A percentile compares a stretch with the other conserved stretches of the same genome.
phyloP scores from a whole-genome alignment of 2,329 filamentous ascomycete genomes.

The Colletotrichum melonis region DNA sequence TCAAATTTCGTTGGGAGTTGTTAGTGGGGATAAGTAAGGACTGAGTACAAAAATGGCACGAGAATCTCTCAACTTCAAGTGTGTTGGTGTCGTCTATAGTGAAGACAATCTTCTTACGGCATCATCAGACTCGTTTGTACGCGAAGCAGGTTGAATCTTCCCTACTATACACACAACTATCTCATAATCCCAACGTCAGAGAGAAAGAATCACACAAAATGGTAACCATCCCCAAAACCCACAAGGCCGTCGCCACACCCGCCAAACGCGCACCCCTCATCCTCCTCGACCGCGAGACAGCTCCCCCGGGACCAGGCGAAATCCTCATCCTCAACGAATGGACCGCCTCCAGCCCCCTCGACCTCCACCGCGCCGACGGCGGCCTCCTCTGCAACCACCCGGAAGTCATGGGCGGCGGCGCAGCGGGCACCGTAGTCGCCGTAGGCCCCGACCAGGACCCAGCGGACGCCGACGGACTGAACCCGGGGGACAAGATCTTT shows the following conservation, averaged over 20 bases:
- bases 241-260: slow-evolving; percentile 41
- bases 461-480: slow-evolving; percentile 42
- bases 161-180: not conserved
- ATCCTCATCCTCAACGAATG: slow-evolving; percentile 68
- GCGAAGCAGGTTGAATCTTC: not conserved
- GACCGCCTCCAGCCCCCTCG: slow-evolving; percentile 70
- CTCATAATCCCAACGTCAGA: not conserved
- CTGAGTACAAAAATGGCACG: not conserved
- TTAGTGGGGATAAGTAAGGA: not conserved
- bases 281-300: slow-evolving; percentile 40
- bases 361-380: slow-evolving; percentile 71
- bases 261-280: slow-evolving; percentile 39
- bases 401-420: slow-evolving; percentile 61
- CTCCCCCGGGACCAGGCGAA: slow-evolving; percentile 54
- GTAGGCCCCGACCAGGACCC: slow-evolving; percentile 49
- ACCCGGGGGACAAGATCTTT: slow-evolving; percentile 66
- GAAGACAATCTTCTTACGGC: not conserved
- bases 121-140: not conserved
- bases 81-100: not conserved
- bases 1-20: not conserved
- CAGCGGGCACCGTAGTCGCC: slow-evolving; percentile 64
- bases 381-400: slow-evolving; percentile 64
- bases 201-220: not conserved
- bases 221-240: slow-evolving; percentile 39
- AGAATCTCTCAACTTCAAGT: not conserved